phyloP scores from a whole-genome alignment of 345 rosid genomes.

The Boechera retrofracta region DNA sequence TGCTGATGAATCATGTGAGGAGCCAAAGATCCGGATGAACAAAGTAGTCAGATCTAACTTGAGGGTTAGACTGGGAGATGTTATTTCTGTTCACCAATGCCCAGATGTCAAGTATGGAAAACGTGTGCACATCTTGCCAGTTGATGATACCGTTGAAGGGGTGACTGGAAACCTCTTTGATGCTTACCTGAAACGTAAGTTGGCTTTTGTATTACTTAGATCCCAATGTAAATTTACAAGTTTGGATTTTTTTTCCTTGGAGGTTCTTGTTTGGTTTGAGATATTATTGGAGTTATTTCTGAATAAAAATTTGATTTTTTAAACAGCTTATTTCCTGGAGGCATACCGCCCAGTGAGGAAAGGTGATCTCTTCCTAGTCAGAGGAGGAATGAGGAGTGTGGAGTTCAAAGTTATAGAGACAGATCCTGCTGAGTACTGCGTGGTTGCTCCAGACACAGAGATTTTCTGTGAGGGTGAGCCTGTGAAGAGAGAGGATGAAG shows the following conservation, averaged over 20 bases:
- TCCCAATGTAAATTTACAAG: constrained; percentile 1
- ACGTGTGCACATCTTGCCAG: constrained; percentile 91
- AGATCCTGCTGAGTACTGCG: constrained; percentile 90
- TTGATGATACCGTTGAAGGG: constrained; percentile 94
- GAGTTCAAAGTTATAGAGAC: constrained; percentile 94
- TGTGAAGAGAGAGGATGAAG: constrained; percentile 88
- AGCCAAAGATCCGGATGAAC: constrained; percentile 91
- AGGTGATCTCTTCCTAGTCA: constrained; percentile 93
- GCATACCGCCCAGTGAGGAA: constrained; percentile 98
- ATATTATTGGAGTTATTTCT: constrained; percentile 26
- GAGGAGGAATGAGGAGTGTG: constrained; percentile 98
- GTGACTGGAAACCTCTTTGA: constrained; percentile 95
- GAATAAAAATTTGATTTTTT: constrained; percentile 26
- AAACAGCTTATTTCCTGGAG: constrained; percentile 87
- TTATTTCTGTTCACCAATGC: constrained; percentile 89
- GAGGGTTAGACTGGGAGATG: constrained; percentile 94
- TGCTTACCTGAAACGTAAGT: constrained; percentile 93
- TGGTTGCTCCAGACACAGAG: constrained; percentile 97
- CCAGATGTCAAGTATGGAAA: constrained; percentile 93
- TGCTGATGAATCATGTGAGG: constrained; percentile 87
- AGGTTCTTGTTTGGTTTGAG: constrained; percentile 13
- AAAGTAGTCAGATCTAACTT: constrained; percentile 90
- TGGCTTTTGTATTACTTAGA: constrained; percentile 17
- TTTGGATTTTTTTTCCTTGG: background rate
- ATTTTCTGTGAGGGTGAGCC: constrained; percentile 99